phyloP scores from a whole-genome alignment of 139 green algal species.

The Desmodesmus armatus region DNA sequence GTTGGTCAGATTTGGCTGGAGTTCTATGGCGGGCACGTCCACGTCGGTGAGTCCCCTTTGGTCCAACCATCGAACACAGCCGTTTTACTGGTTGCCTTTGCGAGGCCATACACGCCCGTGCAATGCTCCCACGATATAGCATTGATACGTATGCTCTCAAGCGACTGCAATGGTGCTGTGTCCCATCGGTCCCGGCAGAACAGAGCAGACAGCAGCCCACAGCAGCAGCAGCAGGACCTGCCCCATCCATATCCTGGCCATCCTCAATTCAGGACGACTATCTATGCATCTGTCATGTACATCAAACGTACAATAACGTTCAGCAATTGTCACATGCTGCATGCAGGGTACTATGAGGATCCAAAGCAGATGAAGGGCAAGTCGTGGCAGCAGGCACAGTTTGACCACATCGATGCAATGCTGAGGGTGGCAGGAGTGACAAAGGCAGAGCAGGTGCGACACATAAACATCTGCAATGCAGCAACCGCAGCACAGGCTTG shows the following conservation, averaged over 20 bases:
- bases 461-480: background rate
- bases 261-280: too few relatives aligned
- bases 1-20: conserved; percentile 20
- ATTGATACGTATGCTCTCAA: background rate
- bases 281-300: too few relatives aligned
- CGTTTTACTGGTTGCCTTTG: too few relatives aligned
- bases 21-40: conserved; percentile 18
- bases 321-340: background rate
- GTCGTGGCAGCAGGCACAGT: conserved; percentile 26
- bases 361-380: conserved; percentile 1
- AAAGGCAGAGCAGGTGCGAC: conserved; percentile 6
- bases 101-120: too few relatives aligned
- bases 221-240: too few relatives aligned
- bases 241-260: too few relatives aligned
- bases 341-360: conserved; percentile 40
- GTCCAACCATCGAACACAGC: too few relatives aligned
- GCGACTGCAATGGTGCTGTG: too few relatives aligned
- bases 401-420: conserved; percentile 31
- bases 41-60: conserved; percentile 16
- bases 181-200: too few relatives aligned
- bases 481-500: too few relatives aligned
- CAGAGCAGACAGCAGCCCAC: too few relatives aligned
- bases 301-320: background rate
- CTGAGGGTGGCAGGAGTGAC: conserved; percentile 31
- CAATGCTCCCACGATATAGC: too few relatives aligned